Base-by-base conservation (phyloP, 352 stramenopile genomes). In the Globisporangium cylindrosporum region DNA sequence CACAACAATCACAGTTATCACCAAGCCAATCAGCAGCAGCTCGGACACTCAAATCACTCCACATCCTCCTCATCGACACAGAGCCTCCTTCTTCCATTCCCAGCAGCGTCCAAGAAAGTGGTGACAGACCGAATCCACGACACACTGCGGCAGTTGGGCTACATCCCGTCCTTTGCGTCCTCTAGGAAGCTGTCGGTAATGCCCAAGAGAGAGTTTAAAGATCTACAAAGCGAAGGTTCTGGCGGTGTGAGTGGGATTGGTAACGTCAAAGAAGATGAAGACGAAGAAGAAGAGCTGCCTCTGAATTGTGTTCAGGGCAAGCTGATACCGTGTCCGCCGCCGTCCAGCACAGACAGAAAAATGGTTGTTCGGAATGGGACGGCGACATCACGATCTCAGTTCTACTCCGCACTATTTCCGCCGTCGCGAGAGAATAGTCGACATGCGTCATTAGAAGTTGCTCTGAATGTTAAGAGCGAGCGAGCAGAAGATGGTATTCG, bases 71-170 rank as follows among this genome's bases (percentile, higher is more conserved):
- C 54, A 2, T 58, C 54, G 6, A 49, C 36, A 29, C 64, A 29
- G 0, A 62, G 5, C 18, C 12, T 48, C 15, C 41, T 56, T 22
- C 24, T 57, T 29, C 18, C 64, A 4, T 25, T 48, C 5, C 15
- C 41, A 49, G 27, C 59, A 12, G 49, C 9, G 2, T 18, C 60
- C 22, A 76, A 71, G 25, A 64, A 29, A 41, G 67, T 27, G 34
- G 18, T 54, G 8, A 63, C 55, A 18, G 43, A 77, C 6, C 73
- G 74, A 38, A 77, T 86, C 36, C 73, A 80, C 56, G 72, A 79
- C 57, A 80, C 74, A 22, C 34, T 86, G 24, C 68, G 72, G 10
- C 74, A 86, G 51, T 63, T 84, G 36, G 78, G 78, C 0, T 86
- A 78, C 59, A 62, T 84, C 2, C 78, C 78, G 55, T 63, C 78